phyloP scores from a whole-genome alignment of 192 early-diverging fungal genomes.

The Pilaira anomala region DNA sequence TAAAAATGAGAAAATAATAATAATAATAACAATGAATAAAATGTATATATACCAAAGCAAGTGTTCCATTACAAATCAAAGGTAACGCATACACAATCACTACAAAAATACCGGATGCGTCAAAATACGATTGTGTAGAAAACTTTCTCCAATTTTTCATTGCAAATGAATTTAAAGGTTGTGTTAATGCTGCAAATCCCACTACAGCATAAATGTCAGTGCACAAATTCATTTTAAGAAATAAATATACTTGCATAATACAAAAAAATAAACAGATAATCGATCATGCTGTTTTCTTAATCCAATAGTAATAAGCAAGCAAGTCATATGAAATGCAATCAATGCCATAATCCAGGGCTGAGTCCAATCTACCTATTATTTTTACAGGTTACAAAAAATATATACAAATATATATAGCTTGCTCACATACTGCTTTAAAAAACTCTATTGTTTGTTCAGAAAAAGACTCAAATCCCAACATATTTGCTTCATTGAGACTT shows the following conservation, averaged over 20 bases:
- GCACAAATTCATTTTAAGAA: not conserved
- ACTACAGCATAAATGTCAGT: slow-evolving; percentile 26
- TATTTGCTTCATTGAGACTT: not conserved
- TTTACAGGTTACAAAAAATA: not conserved
- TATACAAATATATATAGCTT: not conserved
- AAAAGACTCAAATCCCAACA: not conserved
- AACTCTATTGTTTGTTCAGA: not conserved
- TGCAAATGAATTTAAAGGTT: slow-evolving; percentile 42
- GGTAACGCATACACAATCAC: slow-evolving; percentile 43
- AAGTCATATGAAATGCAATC: slow-evolving; percentile 36
- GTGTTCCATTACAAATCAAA: slow-evolving; percentile 35
- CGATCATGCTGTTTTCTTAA: slow-evolving; percentile 39
- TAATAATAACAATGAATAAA: too few species aligned
- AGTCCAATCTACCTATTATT: slow-evolving; percentile 45
- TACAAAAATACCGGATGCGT: slow-evolving; percentile 42
- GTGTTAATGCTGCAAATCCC: slow-evolving; percentile 40
- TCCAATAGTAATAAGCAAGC: slow-evolving; percentile 36
- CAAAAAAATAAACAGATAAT: slow-evolving; percentile 41
- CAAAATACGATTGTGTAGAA: slow-evolving; percentile 51
- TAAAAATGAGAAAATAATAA: too few species aligned
- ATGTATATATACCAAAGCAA: slow-evolving; percentile 42
- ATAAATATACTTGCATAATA: slow-evolving; percentile 31
- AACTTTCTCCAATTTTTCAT: slow-evolving; percentile 41
- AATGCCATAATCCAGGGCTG: slow-evolving; percentile 47
- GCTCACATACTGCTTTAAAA: not conserved